phyloP scores from a whole-genome alignment of 2,329 filamentous ascomycete genomes.

The Cladosporium sphaerospermum region DNA sequence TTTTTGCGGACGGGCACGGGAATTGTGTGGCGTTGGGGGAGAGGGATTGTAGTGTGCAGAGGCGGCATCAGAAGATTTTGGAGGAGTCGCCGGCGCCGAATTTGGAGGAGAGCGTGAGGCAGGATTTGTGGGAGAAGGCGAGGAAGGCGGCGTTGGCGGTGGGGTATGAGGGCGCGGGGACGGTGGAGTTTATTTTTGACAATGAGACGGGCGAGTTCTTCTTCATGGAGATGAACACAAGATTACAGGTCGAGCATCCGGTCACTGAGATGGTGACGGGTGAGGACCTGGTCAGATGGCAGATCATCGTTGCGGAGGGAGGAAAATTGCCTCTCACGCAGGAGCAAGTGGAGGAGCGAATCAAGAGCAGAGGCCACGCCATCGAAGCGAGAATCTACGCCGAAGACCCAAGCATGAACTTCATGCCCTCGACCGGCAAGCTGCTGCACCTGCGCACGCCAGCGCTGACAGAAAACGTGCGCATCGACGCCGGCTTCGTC shows the following conservation, averaged over 20 bases:
- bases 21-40: slow-evolving; percentile 60
- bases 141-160: slow-evolving; percentile 57
- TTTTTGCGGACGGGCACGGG: slow-evolving; percentile 60
- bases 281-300: slow-evolving; percentile 86
- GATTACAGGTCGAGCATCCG: slow-evolving; percentile 93
- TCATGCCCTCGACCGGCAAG: slow-evolving; percentile 87
- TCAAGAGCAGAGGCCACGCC: slow-evolving; percentile 71
- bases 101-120: slow-evolving; percentile 52
- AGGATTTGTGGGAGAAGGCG: slow-evolving; percentile 61
- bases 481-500: slow-evolving; percentile 90
- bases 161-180: slow-evolving; percentile 60
- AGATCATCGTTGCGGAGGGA: slow-evolving; percentile 77
- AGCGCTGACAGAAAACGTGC: slow-evolving; percentile 60
- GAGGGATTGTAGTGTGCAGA: slow-evolving; percentile 60
- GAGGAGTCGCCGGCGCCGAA: slow-evolving; percentile 62
- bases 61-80: slow-evolving; percentile 60
- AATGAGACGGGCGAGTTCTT: slow-evolving; percentile 61
- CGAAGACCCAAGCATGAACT: slow-evolving; percentile 85
- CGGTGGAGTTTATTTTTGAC: slow-evolving; percentile 64
- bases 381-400: slow-evolving; percentile 97
- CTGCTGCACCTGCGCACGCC: slow-evolving; percentile 79
- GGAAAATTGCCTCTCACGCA: slow-evolving; percentile 61
- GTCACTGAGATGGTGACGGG: slow-evolving; percentile 77
- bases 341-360: slow-evolving; percentile 60
- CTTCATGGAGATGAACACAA: slow-evolving; percentile 70